phyloP scores from a whole-genome alignment of 2,329 filamentous ascomycete species.

The Ilyonectria robusta region DNA sequence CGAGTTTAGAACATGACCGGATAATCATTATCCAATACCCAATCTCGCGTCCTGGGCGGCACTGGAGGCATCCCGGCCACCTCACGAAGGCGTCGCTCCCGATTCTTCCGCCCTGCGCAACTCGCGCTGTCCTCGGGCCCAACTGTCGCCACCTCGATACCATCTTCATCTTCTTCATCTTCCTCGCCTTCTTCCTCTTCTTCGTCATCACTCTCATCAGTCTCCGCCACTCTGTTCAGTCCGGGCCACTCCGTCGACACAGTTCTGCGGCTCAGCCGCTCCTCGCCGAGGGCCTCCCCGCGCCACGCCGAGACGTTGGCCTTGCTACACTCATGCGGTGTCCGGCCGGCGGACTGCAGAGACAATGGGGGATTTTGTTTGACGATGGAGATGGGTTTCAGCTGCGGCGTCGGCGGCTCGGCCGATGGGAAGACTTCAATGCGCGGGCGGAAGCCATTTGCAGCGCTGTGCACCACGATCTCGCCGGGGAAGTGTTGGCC shows the following conservation, averaged over 20 bases:
- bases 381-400: not conserved
- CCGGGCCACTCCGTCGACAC: not conserved
- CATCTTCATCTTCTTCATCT: not conserved
- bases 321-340: not conserved
- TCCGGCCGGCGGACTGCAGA: not conserved
- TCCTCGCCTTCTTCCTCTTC: not conserved
- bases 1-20: not conserved
- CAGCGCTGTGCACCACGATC: conserved; percentile 28
- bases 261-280: not conserved
- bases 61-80: not conserved
- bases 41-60: not conserved
- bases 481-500: conserved; percentile 29
- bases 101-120: not conserved
- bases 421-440: not conserved
- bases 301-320: not conserved
- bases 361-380: not conserved
- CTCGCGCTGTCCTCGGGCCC: conserved; percentile 13
- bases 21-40: too few species aligned
- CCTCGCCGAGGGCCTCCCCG: not conserved
- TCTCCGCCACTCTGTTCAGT: not conserved
- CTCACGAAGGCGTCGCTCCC: not conserved
- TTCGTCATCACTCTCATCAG: not conserved
- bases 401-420: not conserved
- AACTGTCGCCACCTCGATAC: not conserved
- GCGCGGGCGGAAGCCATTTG: not conserved